Evolutionary conservation across 257 asterid genomes (phyloP).

Genomic region (Rehmannia glutinosa): DNA sequence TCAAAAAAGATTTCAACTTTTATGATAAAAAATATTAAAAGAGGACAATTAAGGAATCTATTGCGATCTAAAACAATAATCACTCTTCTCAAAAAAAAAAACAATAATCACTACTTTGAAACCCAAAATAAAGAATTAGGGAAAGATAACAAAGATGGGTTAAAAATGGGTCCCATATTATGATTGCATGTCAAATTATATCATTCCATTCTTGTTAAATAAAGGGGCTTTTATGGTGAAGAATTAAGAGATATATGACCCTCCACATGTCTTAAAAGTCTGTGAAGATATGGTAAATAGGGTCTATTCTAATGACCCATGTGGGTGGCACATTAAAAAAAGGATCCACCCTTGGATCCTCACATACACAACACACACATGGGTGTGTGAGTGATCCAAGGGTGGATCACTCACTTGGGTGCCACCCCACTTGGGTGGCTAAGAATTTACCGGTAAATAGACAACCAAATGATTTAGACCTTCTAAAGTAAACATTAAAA

Average conservation of each 20-base stretch:
- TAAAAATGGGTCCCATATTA: slow-evolving; percentile 37
- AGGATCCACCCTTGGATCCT: no score
- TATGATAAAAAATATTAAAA: slow-evolving; percentile 20
- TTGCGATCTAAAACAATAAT: no score
- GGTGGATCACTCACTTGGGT: no score
- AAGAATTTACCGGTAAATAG: no score
- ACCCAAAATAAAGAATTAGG: slow-evolving; percentile 7
- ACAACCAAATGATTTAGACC: slow-evolving; percentile 42
- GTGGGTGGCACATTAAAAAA: no score
- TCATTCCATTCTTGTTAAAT: slow-evolving; percentile 31
- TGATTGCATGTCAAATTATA: slow-evolving; percentile 48
- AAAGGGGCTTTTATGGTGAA: slow-evolving; percentile 50
- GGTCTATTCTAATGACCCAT: no score
- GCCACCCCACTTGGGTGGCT: no score
- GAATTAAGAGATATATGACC: slow-evolving; percentile 10
- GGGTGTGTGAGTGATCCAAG: no score
- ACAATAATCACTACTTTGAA: slow-evolving; percentile 28
- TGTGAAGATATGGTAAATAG: slow-evolving; percentile 7
- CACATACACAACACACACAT: no score
- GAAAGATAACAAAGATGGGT: slow-evolving; percentile 7
- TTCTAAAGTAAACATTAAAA: slow-evolving; percentile 33
- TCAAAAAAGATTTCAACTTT: slow-evolving; percentile 24
- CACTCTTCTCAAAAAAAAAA: no score
- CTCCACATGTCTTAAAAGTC: slow-evolving; percentile 30
- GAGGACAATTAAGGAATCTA: slow-evolving; percentile 22